phyloP scores from a whole-genome alignment of 2,329 filamentous ascomycete species.

The Cladophialophora bantiana region DNA sequence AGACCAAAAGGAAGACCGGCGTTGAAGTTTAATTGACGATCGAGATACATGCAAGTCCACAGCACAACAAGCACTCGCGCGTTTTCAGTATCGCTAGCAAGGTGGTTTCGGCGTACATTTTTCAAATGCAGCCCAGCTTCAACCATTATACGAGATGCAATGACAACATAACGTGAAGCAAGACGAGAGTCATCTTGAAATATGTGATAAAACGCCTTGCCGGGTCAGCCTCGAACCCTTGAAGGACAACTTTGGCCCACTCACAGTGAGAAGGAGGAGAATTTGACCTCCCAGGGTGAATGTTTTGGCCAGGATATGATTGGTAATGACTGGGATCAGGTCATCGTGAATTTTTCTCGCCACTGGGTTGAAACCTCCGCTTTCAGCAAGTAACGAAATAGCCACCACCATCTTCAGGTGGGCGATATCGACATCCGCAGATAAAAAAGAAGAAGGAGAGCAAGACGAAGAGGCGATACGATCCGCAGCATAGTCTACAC shows the following conservation, averaged over 20 bases:
- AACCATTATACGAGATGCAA: constrained; percentile 24
- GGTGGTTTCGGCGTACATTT: constrained; percentile 12
- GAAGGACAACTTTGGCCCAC: not conserved
- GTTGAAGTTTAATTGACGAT: constrained; percentile 31
- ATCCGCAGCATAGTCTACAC: constrained; percentile 1
- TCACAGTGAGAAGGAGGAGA: constrained; percentile 25
- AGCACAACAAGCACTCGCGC: constrained; percentile 22
- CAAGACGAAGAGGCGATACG: not conserved
- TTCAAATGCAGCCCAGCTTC: constrained; percentile 27
- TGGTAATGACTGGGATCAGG: constrained; percentile 14
- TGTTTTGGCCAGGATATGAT: constrained; percentile 16
- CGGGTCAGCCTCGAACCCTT: not conserved
- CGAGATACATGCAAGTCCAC: constrained; percentile 23
- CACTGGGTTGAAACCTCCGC: constrained; percentile 16
- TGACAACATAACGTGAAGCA: constrained; percentile 26
- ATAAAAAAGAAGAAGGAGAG: not conserved
- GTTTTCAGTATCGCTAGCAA: constrained; percentile 3
- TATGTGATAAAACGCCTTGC: constrained; percentile 23
- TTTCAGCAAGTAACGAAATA: constrained; percentile 23
- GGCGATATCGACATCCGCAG: constrained; percentile 10
- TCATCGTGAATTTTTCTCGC: constrained; percentile 18
- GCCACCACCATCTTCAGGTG: constrained; percentile 26
- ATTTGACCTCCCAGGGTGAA: constrained; percentile 24
- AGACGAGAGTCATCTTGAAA: constrained; percentile 26
- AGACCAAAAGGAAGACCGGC: constrained; percentile 25